phyloP scores from a whole-genome alignment of 345 rosid species.

The Jatropha curcas region DNA sequence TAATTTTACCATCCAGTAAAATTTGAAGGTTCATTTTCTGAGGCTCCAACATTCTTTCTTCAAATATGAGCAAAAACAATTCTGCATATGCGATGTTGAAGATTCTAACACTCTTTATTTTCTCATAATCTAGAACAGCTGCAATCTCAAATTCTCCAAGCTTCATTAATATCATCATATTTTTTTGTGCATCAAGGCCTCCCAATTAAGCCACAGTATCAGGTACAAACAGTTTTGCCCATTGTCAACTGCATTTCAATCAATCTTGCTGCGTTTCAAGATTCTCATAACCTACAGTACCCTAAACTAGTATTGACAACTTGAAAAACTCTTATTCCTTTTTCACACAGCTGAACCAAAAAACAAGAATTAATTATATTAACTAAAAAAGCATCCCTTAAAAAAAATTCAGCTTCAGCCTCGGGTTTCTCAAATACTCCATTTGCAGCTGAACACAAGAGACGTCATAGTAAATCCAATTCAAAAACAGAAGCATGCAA shows the following conservation, averaged over 20 bases:
- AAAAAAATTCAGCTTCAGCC: too few species aligned
- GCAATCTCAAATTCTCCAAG: not conserved
- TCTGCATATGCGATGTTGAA: not conserved
- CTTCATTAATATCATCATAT: not conserved
- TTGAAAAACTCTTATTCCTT: not conserved
- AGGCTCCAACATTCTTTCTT: not conserved
- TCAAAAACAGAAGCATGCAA: not conserved
- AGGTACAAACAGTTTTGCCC: not conserved
- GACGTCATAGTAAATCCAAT: too few species aligned
- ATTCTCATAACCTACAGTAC: not conserved
- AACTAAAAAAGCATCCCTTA: too few species aligned
- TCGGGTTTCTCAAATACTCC: not conserved
- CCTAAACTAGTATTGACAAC: not conserved
- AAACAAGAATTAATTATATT: not conserved
- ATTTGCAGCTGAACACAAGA: too few species aligned
- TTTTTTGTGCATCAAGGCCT: not conserved
- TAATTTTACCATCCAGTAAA: not conserved
- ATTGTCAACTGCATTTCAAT: not conserved
- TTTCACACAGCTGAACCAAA: not conserved
- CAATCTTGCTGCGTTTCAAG: not conserved
- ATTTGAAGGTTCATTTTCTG: not conserved
- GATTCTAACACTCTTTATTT: too few species aligned
- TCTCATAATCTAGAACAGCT: not conserved
- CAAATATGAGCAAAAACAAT: not conserved
- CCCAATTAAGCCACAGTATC: not conserved